phyloP scores from a whole-genome alignment of 1,139 yeast genomes.

The Lodderomyces margitis region DNA sequence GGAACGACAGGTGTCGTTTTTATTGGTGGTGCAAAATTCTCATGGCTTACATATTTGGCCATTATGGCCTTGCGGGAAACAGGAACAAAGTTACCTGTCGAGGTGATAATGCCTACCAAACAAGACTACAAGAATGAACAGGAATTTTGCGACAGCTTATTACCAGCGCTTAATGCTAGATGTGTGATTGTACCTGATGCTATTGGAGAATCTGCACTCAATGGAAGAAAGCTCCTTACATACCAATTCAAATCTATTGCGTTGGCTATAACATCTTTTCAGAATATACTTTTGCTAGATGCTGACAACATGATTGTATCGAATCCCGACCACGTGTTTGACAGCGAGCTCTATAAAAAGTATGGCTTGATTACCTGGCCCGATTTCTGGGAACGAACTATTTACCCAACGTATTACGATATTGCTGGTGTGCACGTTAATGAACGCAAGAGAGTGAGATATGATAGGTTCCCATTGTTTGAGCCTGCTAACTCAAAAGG shows the following conservation, averaged over 20 bases:
- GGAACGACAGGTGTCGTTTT: constrained; percentile 34
- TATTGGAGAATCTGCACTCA: constrained; percentile 34
- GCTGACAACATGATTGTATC: constrained; percentile 40
- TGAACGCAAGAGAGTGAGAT: constrained; percentile 24
- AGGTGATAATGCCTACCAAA: constrained; percentile 34
- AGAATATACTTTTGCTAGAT: constrained; percentile 41
- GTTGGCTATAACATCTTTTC: constrained; percentile 39
- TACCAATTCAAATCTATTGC: constrained; percentile 46
- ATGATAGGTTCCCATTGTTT: constrained; percentile 22
- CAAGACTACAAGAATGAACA: constrained; percentile 30
- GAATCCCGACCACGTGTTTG: constrained; percentile 46
- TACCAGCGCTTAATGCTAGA: constrained; percentile 27
- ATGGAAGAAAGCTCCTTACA: constrained; percentile 30
- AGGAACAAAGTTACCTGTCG: constrained; percentile 39
- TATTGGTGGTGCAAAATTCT: constrained; percentile 39
- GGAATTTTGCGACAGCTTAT: constrained; percentile 25
- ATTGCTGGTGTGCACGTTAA: constrained; percentile 51
- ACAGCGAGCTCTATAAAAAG: constrained; percentile 49
- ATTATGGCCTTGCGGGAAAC: constrained; percentile 32
- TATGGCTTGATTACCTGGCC: constrained; percentile 77
- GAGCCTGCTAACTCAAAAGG: constrained; percentile 8
- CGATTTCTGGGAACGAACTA: constrained; percentile 77
- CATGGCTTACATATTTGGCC: constrained; percentile 41
- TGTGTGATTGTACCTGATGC: constrained; percentile 37
- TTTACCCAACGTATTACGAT: constrained; percentile 65